These are phyloP conservation scores for Cryptococcus maquisensis DNA, from an alignment of 1,284 basidiomycete genomes.

Conservation along the genomic window DNA sequence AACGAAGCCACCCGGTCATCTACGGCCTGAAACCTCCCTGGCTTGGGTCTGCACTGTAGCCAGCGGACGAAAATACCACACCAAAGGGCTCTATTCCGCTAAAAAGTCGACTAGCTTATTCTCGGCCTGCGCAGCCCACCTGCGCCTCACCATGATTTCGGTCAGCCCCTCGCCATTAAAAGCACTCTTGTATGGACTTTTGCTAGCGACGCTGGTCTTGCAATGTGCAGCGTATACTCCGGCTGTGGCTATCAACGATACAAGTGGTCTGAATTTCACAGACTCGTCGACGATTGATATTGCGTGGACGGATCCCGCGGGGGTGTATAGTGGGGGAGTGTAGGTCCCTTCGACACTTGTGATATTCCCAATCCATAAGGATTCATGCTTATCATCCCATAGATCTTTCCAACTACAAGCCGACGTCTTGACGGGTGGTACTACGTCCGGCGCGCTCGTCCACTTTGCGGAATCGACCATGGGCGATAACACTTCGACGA, in stretches of 20 bases:
- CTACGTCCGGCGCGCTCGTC: conserved; percentile 64
- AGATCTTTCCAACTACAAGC: conserved; percentile 45
- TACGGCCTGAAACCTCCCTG: too few relatives aligned
- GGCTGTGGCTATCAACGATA: conserved; percentile 65
- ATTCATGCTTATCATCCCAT: background rate
- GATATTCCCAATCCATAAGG: background rate
- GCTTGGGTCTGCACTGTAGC: too few relatives aligned
- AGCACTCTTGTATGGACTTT: too few relatives aligned
- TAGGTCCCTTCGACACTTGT: conserved; percentile 18
- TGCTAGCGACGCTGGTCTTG: background rate
- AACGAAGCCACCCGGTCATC: too few relatives aligned
- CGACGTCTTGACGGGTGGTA: conserved; percentile 37
- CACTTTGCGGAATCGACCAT: conserved; percentile 63
- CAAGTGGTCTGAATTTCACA: conserved; percentile 56
- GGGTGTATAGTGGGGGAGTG: conserved; percentile 37
- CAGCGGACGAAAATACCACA: too few relatives aligned
- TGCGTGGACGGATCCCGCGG: conserved; percentile 56
- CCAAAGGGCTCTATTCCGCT: too few relatives aligned
- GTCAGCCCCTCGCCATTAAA: too few relatives aligned
- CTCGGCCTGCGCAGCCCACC: conserved; percentile 5
- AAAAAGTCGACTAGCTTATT: conserved; percentile 12
- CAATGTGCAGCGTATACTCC: conserved; percentile 53
- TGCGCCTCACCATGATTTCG: background rate
- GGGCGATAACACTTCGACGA: conserved; percentile 52
- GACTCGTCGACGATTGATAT: conserved; percentile 59